A percentile compares a stretch with the other conserved stretches of the same genome.
These are phyloP conservation scores for Strobilomyces echinocephalus DNA, from an alignment of 768 basidiomycete genomes.

Conservation along the genomic window DNA sequence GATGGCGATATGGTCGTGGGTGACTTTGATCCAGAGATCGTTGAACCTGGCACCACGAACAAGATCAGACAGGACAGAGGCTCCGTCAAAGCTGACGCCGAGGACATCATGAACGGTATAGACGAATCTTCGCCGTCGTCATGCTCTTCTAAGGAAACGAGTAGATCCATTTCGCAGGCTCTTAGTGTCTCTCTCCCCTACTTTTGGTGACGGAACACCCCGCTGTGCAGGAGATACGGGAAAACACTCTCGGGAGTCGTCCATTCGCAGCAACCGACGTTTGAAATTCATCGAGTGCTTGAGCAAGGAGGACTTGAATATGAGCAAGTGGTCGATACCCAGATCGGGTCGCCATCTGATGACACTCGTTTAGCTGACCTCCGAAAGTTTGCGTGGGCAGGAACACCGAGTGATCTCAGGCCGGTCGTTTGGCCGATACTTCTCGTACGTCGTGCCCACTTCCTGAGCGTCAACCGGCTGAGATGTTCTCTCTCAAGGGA, in stretches of 20 bases:
- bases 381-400: slow-evolving; percentile 91
- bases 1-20: slow-evolving; percentile 76
- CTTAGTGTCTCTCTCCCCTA: slow-evolving; percentile 12
- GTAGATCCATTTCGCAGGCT: slow-evolving; percentile 60
- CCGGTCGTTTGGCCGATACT: slow-evolving; percentile 94
- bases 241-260: slow-evolving; percentile 66
- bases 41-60: slow-evolving; percentile 26
- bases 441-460: slow-evolving; percentile 53
- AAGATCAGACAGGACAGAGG: slow-evolving; percentile 46
- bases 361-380: slow-evolving; percentile 55
- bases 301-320: slow-evolving; percentile 71
- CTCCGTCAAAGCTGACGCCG: slow-evolving; percentile 59
- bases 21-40: slow-evolving; percentile 63
- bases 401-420: slow-evolving; percentile 81
- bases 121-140: slow-evolving; percentile 10
- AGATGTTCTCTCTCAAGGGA: slow-evolving; percentile 54
- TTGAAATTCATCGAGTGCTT: slow-evolving; percentile 82
- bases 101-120: slow-evolving; percentile 75
- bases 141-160: slow-evolving; percentile 29
- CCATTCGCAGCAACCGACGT: slow-evolving; percentile 71
- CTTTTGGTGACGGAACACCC: slow-evolving; percentile 8
- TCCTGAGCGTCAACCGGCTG: slow-evolving; percentile 1
- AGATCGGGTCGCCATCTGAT: slow-evolving; percentile 2
- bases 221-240: slow-evolving; percentile 37
- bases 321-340: slow-evolving; percentile 47